phyloP scores from a whole-genome alignment of 164 flowering plant genomes.

The Stephania japonica region DNA sequence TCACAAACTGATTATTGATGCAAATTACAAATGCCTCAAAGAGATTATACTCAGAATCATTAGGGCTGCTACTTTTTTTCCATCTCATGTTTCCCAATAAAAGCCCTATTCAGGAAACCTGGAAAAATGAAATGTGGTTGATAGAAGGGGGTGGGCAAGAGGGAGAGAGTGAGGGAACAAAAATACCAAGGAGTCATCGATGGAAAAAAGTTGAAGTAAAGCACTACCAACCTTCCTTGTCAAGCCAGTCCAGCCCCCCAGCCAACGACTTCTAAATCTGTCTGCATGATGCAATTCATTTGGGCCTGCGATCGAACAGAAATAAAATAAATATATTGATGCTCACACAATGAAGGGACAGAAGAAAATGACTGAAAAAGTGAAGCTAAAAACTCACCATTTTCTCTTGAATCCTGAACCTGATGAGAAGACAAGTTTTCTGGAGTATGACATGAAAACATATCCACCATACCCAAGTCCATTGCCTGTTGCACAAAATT shows the following conservation, averaged over 20 bases:
- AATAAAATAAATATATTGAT: neutral
- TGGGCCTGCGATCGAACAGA: conserved; percentile 16
- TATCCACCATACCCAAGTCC: conserved; percentile 10
- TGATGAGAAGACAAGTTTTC: conserved; percentile 14
- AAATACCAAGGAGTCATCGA: neutral
- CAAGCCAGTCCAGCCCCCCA: conserved; percentile 81
- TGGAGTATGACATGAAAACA: conserved; percentile 14
- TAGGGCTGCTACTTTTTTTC: neutral
- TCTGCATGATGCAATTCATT: conserved; percentile 12
- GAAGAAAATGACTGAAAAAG: neutral
- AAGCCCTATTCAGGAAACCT: neutral
- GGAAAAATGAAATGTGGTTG: neutral
- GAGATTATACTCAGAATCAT: neutral
- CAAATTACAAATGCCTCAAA: neutral
- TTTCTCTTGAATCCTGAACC: conserved; percentile 9
- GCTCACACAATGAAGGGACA: neutral
- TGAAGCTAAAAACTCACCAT: conserved; percentile 20
- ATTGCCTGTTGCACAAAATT: conserved; percentile 25
- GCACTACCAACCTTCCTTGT: conserved; percentile 37
- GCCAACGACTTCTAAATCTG: conserved; percentile 53
- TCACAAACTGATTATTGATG: neutral
- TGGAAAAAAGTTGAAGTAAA: conserved; percentile 2
- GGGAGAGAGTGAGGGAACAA: neutral
- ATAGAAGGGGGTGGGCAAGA: neutral
- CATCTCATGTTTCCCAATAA: neutral